Evolutionary conservation across 139 green algal species (phyloP).

Genomic region (Auxenochlorella pyrenoidosa): DNA sequence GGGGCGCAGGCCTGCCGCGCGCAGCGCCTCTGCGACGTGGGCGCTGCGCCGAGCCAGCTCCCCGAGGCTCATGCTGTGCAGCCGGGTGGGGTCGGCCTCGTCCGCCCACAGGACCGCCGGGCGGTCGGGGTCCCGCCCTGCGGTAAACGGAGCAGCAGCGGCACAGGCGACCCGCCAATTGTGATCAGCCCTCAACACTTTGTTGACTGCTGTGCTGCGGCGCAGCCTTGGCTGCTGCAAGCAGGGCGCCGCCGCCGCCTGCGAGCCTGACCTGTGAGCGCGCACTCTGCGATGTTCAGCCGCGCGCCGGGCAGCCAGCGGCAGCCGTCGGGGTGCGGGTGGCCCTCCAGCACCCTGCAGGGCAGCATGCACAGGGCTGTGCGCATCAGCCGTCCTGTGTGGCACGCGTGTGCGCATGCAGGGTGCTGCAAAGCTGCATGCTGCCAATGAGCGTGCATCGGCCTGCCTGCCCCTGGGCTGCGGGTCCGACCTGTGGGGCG

Average conservation of each 20-base stretch:
- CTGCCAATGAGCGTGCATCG: neutral
- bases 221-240: neutral
- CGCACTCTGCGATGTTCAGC: constrained; percentile 84
- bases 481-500: constrained; percentile 35
- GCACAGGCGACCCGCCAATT: neutral
- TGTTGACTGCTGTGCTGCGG: too few relatives aligned
- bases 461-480: neutral
- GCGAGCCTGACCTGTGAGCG: constrained; percentile 40
- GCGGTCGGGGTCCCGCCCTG: constrained; percentile 43
- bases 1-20: constrained; percentile 43
- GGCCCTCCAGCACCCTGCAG: constrained; percentile 44
- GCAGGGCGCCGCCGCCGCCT: neutral
- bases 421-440: too few relatives aligned
- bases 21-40: constrained; percentile 58
- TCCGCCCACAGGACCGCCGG: constrained; percentile 81
- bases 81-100: constrained; percentile 53
- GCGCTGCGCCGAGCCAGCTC: constrained; percentile 52
- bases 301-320: constrained; percentile 80
- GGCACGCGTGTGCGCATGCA: too few relatives aligned
- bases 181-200: too few relatives aligned
- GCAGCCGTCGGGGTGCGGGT: constrained; percentile 52
- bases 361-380: too few relatives aligned
- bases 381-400: too few relatives aligned
- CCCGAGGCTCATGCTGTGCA: constrained; percentile 61
- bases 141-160: neutral